Evolutionary conservation across 176 grass and related monocot genomes (phyloP).

Genomic region (Saccharum spontaneum): DNA sequence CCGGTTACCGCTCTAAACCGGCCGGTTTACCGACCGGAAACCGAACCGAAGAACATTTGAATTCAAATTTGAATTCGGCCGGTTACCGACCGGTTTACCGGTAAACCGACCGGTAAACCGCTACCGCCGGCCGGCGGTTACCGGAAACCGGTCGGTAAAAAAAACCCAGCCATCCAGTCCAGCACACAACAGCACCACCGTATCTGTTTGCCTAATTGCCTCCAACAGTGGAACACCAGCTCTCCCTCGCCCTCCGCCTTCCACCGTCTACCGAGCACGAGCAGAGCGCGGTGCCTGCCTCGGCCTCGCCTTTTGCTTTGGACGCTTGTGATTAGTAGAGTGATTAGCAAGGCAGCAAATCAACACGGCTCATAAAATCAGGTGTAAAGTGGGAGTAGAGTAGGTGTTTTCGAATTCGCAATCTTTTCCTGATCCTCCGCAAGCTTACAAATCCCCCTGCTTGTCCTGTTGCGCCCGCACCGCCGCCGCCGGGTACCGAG

Average conservation of each 20-base stretch:
- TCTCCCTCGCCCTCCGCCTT: background rate
- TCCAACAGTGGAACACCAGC: background rate
- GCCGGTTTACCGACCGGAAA: too few species aligned
- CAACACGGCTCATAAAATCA: background rate
- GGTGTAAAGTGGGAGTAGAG: background rate
- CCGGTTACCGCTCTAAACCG: too few species aligned
- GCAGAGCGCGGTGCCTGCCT: background rate
- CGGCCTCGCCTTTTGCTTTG: background rate
- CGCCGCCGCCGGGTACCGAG: too few species aligned
- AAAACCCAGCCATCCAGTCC: too few species aligned
- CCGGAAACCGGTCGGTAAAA: too few species aligned
- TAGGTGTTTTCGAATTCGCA: conserved; percentile 27
- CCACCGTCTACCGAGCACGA: background rate
- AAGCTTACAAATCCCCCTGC: conserved; percentile 36
- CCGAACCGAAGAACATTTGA: too few species aligned
- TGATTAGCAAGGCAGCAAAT: background rate
- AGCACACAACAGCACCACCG: background rate
- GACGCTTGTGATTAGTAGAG: conserved; percentile 22
- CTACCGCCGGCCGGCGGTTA: too few species aligned
- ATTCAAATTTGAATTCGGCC: too few species aligned
- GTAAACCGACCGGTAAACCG: too few species aligned
- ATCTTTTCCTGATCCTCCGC: conserved; percentile 6
- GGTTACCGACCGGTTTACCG: too few species aligned
- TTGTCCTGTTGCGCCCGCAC: conserved; percentile 34
- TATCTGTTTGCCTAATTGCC: conserved; percentile 6